A percentile compares a stretch with the other conserved stretches of the same genome.
phyloP scores from a whole-genome alignment of 345 rosid genomes.

The Conringia planisiliqua region DNA sequence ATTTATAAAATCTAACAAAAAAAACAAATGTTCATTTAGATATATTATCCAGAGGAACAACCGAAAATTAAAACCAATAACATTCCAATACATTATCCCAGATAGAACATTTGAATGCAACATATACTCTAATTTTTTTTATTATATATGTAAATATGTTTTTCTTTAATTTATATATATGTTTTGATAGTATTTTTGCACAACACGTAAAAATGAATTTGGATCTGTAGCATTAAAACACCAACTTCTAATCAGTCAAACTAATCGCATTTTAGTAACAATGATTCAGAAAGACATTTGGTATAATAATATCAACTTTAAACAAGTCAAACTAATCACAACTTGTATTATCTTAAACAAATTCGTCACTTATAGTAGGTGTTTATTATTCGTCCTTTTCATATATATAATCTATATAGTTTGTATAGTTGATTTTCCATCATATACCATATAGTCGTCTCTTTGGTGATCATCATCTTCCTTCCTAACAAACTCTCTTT shows the following conservation, averaged over 20 bases:
- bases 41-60: too few relatives aligned
- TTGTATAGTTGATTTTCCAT: neutral
- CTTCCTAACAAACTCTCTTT: neutral
- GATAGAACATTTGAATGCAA: neutral
- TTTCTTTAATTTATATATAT: neutral
- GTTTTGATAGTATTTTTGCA: neutral
- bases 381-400: neutral
- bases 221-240: neutral
- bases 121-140: neutral
- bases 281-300: neutral
- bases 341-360: neutral
- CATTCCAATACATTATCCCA: neutral
- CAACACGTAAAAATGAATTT: neutral
- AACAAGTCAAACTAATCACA: neutral
- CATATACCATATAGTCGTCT: neutral
- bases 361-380: neutral
- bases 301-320: neutral
- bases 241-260: neutral
- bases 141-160: neutral
- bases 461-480: slow-evolving; percentile 7
- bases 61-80: too few relatives aligned
- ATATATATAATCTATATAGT: neutral
- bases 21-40: too few relatives aligned
- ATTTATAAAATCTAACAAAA: too few relatives aligned
- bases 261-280: neutral